Percentiles rank a stretch among this genome's conserved stretches.
phyloP scores from a whole-genome alignment of 352 stramenopile genomes.

The Hyaloperonospora brassicae region DNA sequence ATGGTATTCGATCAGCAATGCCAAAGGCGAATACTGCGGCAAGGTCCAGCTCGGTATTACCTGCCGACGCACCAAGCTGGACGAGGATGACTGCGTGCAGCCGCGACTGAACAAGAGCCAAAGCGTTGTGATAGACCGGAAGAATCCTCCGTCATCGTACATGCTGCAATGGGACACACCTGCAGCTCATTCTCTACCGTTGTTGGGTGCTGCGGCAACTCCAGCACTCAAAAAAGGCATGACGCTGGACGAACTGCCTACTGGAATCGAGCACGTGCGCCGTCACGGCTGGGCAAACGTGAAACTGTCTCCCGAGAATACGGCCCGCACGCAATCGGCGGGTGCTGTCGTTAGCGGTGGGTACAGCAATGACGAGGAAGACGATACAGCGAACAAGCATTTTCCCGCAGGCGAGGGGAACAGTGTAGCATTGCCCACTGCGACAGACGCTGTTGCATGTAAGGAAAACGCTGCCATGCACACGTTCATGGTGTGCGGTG shows the following conservation, averaged over 20 bases:
- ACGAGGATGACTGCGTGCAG: conserved; percentile 30
- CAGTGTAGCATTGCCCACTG: conserved; percentile 16
- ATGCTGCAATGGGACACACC: conserved; percentile 71
- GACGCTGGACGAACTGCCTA: conserved; percentile 35
- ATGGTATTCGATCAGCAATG: conserved; percentile 83
- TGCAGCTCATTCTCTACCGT: conserved; percentile 20
- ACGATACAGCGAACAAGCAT: conserved; percentile 31
- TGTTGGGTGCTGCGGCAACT: conserved; percentile 30
- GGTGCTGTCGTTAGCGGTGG: conserved; percentile 31
- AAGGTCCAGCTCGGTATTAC: conserved; percentile 79
- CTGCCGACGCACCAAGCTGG: conserved; percentile 33
- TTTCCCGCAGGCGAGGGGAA: conserved; percentile 25
- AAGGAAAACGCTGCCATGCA: conserved; percentile 85
- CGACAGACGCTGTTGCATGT: conserved; percentile 55
- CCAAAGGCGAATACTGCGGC: conserved; percentile 80
- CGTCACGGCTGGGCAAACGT: conserved; percentile 75
- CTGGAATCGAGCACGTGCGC: conserved; percentile 27
- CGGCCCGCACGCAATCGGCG: conserved; percentile 46
- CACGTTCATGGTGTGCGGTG: conserved; percentile 86
- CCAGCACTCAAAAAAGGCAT: conserved; percentile 27
- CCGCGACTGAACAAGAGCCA: conserved; percentile 70
- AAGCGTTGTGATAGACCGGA: conserved; percentile 62
- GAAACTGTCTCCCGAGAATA: conserved; percentile 61
- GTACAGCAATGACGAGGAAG: conserved; percentile 22
- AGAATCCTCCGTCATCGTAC: conserved; percentile 55